Base-by-base conservation (phyloP, 78 protist genomes). In the Dictyostelium citrinum region DNA sequence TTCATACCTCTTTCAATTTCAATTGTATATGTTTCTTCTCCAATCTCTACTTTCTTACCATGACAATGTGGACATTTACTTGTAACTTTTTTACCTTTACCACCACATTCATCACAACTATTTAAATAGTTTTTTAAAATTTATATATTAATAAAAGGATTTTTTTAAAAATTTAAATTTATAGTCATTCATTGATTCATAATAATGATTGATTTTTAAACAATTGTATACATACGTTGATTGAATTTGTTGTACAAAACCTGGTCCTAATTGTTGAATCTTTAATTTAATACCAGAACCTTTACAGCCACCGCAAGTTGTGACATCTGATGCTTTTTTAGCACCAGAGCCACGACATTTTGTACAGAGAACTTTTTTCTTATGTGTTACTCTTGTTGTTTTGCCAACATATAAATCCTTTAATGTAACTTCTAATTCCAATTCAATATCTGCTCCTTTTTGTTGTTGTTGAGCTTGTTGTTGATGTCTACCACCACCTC, bases 311-410 rank as follows among this genome's bases (percentile, higher is more conserved):
- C 41, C 16, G 45, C 97, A 97, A 24, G 88, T 85, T 24, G 46
- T 77, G 10, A 97, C 96, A 49, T 91, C 97, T 17, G 74, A 74
- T 20, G 88, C 86, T n/a, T 55, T 75, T 74, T 86, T 61, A 12
- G 98, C 98, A 58, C 97, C 97, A 5, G 97, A 76, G 16, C 97
- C 97, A 61, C 95, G 88, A 83, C 98, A 96, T 90, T 95, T 71
- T 41, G 37, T 58, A 81, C 98, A 95, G n/a, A 96, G 68, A 29
- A 64, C 24, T 61, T 96, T 97, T 61, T 91, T 84, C 41, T 24
- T 83, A n/a, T 82, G 84, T 33, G 91, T 80, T 46, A 84, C 96
- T 64, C 75, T 84, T 2, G 85, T 49, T 41, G 91, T 83, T n/a
- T 64, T 41, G 22, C 98, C 98, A 5, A 46, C 22, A 75, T 97